Percentiles rank a stretch among this genome's conserved stretches.
These are phyloP conservation scores for Candida verbasci DNA, from an alignment of 805 yeast species.

Conservation along the genomic window DNA sequence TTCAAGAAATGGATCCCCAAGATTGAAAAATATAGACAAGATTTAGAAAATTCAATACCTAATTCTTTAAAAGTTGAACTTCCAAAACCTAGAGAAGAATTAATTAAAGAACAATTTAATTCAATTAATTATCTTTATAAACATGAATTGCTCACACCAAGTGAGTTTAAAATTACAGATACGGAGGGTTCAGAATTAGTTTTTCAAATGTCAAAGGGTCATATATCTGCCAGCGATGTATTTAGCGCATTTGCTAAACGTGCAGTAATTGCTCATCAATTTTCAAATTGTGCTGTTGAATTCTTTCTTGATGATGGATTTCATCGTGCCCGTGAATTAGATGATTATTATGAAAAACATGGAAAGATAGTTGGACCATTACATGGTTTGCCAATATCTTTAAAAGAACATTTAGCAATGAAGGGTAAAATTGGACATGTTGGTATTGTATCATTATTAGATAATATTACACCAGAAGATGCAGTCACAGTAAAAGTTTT, in stretches of 20 bases:
- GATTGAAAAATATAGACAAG: slow-evolving; percentile 33
- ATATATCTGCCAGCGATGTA: slow-evolving; percentile 31
- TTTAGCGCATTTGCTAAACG: slow-evolving; percentile 39
- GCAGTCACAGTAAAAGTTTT: slow-evolving; percentile 28
- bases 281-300: slow-evolving; percentile 39
- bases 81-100: slow-evolving; percentile 28
- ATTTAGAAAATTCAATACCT: slow-evolving; percentile 23
- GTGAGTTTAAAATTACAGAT: slow-evolving; percentile 36
- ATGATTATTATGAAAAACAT: slow-evolving; percentile 40
- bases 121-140: slow-evolving; percentile 32
- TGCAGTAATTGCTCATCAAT: slow-evolving; percentile 34
- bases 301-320: slow-evolving; percentile 38
- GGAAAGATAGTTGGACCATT: slow-evolving; percentile 56
- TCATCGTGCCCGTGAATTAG: slow-evolving; percentile 49
- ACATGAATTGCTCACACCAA: slow-evolving; percentile 25
- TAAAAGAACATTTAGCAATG: slow-evolving; percentile 46
- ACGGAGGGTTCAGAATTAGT: slow-evolving; percentile 23
- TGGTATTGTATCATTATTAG: slow-evolving; percentile 32
- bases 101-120: slow-evolving; percentile 30
- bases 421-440: slow-evolving; percentile 34
- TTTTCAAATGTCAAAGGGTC: slow-evolving; percentile 27
- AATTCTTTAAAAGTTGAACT: slow-evolving; percentile 28
- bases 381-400: slow-evolving; percentile 57
- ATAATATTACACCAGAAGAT: slow-evolving; percentile 23
- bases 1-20: slow-evolving; percentile 39